phyloP scores from a whole-genome alignment of 2,329 filamentous ascomycete genomes.

The Thermochaetoides dissita region DNA sequence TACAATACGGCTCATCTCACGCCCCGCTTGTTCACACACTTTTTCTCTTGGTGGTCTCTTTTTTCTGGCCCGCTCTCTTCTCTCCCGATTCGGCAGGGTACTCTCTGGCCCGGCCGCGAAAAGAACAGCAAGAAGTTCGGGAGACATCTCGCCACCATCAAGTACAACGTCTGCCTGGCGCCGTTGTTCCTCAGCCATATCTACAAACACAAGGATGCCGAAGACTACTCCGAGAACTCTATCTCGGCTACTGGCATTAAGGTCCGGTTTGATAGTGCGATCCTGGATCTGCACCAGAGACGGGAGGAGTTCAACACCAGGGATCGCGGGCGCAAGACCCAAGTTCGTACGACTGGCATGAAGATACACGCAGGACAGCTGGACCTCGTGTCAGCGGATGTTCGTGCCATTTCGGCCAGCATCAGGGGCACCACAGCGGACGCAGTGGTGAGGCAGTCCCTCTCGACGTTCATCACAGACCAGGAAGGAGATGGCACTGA shows the following conservation, averaged over 20 bases:
- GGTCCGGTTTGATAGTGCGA: slow-evolving; percentile 89
- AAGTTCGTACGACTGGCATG: slow-evolving; percentile 78
- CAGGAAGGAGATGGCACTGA: slow-evolving; percentile 48
- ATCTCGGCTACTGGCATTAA: slow-evolving; percentile 95
- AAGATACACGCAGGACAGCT: slow-evolving; percentile 90
- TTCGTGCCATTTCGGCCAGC: slow-evolving; percentile 82
- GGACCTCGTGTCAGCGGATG: slow-evolving; percentile 80
- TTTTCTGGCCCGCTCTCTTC: slow-evolving; percentile 83
- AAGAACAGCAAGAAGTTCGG: slow-evolving; percentile 99
- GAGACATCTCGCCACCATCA: slow-evolving; percentile 92
- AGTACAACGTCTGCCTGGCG: slow-evolving; percentile 86
- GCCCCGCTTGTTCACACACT: slow-evolving; percentile 94
- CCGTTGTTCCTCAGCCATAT: slow-evolving; percentile 92
- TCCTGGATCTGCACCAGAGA: slow-evolving; percentile 88
- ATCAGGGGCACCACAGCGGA: slow-evolving; percentile 70
- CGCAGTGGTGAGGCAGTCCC: slow-evolving; percentile 50
- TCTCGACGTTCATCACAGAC: slow-evolving; percentile 37
- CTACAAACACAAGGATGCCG: slow-evolving; percentile 94
- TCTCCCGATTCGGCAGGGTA: slow-evolving; percentile 81
- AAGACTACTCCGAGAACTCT: slow-evolving; percentile 61
- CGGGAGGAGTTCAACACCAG: slow-evolving; percentile 81
- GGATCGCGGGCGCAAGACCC: slow-evolving; percentile 60
- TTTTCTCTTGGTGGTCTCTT: slow-evolving; percentile 94
- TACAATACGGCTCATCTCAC: slow-evolving; percentile 95
- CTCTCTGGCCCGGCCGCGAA: slow-evolving; percentile 79